Conservation (phyloP, 331 rosid genomes). For the Malus hybrid region DNA sequence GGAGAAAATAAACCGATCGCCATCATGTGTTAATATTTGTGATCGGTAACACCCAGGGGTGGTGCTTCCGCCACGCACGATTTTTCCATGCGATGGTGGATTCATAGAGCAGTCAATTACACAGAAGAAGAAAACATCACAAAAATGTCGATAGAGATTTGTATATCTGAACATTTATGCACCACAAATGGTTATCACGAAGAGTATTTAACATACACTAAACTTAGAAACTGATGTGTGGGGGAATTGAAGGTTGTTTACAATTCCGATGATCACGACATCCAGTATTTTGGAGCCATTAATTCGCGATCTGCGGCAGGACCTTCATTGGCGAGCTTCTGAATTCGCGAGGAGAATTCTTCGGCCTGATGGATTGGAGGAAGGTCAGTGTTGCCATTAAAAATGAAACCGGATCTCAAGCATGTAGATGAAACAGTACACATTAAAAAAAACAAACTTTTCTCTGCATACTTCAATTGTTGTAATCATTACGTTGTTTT, state of each 20-base stretch:
- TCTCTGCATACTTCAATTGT: background rate
- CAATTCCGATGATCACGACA: conserved; percentile 32
- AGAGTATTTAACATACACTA: background rate
- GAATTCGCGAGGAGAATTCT: conserved; percentile 85
- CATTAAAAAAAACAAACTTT: background rate
- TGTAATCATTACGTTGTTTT: background rate
- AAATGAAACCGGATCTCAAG: background rate
- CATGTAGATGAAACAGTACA: background rate
- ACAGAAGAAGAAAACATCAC: background rate
- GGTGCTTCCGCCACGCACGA: too few relatives aligned
- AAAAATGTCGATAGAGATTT: background rate
- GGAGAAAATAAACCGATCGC: too few relatives aligned
- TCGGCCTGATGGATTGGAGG: conserved; percentile 51
- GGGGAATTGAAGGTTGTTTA: background rate
- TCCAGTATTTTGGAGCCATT: conserved; percentile 50
- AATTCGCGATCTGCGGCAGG: conserved; percentile 57
- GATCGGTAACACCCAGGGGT: too few relatives aligned
- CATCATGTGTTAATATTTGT: background rate
- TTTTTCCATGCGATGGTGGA: background rate
- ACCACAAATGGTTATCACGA: background rate
- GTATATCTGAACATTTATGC: background rate
- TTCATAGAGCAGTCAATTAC: background rate
- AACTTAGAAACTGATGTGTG: background rate
- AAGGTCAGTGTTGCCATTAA: conserved; percentile 18
- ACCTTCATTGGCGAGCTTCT: conserved; percentile 68